Percentiles rank a stretch among this genome's conserved stretches.
Conservation (phyloP, 176 grass and related monocot species). For the Zoysia japonica region DNA sequence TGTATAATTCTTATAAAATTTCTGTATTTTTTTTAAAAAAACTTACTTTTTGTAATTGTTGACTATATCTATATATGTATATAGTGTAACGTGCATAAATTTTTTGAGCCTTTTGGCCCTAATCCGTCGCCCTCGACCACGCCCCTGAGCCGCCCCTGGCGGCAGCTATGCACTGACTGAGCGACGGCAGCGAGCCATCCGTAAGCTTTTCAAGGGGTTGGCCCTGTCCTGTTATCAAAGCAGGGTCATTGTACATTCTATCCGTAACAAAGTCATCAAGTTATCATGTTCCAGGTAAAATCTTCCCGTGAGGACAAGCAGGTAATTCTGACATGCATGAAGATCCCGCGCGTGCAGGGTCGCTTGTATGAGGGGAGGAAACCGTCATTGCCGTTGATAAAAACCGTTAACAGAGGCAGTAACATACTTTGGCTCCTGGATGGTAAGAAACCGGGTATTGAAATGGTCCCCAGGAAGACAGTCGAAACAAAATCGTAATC, state of each 20-base stretch:
- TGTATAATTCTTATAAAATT: too few species aligned
- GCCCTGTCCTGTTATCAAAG: constrained; percentile 11
- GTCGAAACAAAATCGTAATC: background rate
- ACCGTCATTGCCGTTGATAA: background rate
- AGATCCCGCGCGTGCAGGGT: background rate
- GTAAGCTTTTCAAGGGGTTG: constrained; percentile 9
- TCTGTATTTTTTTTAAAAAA: too few species aligned
- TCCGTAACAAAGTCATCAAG: constrained; percentile 18
- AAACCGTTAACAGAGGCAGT: background rate
- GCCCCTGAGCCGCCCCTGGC: background rate
- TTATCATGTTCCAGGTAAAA: background rate
- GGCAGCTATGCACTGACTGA: constrained; percentile 32
- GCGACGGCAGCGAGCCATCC: constrained; percentile 28
- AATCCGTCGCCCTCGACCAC: too few species aligned
- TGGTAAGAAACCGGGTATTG: background rate
- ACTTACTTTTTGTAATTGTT: too few species aligned
- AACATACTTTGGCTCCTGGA: background rate
- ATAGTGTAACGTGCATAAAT: too few species aligned
- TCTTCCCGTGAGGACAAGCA: too few species aligned
- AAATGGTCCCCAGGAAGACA: background rate
- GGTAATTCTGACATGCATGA: background rate
- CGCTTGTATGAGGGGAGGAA: constrained; percentile 1
- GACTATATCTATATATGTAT: too few species aligned
- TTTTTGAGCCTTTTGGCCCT: too few species aligned
- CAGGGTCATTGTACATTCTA: constrained; percentile 7